Evolutionary conservation across 495 filamentous ascomycete species (phyloP), one percentile per base, ranked within the genome.

Genomic region (Lichina pygmaea): DNA sequence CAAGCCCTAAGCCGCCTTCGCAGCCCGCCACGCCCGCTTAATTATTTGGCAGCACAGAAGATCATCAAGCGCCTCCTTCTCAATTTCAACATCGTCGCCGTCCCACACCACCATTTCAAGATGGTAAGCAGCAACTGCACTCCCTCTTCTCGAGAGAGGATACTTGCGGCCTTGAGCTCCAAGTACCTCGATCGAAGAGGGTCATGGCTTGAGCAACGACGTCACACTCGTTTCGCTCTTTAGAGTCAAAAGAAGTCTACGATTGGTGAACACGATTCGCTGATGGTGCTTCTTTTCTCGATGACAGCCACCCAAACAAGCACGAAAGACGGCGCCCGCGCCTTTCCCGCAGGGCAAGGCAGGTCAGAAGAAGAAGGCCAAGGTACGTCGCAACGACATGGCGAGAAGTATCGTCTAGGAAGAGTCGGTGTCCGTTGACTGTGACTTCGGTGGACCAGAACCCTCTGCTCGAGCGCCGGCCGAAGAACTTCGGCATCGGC

Each of bases 231-330:
- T 31, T 16, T 37, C 65, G 68, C 78, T 84, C 79, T 76, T 64
- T 93, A 93, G 83, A 91, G 83, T 84, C 75, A 66, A 80, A 73
- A 70, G 72, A 80, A 81, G 78, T 80, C 72, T 57, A 60, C 68
- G 70, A 60, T 70, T 74, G 67, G 78, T 80, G 78, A 70, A 77
- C 69, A 62, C 67, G 66, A 73, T 73, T 78, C 72, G 76, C 81
- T 91, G 78, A 92, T 84, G 67, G 52, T 30, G 77, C 74, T 86
- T 85, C 77, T 86, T 77, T 85, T 78, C 91, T 97, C 89, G 86
- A 97, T 97, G 91, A 93, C 70, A 95, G 91, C 85, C 91, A 78
- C 79, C 81, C 55, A 94, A 86, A 72, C 64, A 77, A 66, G 82
- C 82, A 70, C 93, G 89, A 78, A 92, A 86, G 68, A 71, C 78